These are phyloP conservation scores for Scenedesmus sp. DNA, from an alignment of 163 green algal genomes.

Conservation along the genomic window DNA sequence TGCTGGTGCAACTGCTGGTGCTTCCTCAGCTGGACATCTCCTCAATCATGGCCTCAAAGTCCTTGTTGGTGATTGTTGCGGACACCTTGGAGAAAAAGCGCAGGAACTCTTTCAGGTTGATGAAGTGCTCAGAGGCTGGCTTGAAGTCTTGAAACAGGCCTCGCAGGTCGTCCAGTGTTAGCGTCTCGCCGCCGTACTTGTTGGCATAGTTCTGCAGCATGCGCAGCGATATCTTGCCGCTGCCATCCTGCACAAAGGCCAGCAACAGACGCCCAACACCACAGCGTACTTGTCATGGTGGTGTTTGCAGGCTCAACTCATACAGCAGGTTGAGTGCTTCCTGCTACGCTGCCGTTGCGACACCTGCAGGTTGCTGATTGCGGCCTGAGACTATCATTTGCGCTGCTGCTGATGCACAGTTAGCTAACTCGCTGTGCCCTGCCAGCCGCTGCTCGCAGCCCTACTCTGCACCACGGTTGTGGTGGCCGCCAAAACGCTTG, in stretches of 20 bases:
- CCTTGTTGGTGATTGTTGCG: conserved; percentile 12
- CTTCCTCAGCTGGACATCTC: conserved; percentile 41
- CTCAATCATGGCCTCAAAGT: conserved; percentile 34
- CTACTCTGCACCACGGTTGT: not conserved
- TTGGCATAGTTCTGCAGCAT: conserved; percentile 51
- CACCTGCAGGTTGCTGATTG: no score
- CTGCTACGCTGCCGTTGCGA: no score
- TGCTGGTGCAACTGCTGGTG: not conserved
- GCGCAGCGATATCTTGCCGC: conserved; percentile 39
- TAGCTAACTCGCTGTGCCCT: no score
- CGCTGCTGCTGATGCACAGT: no score
- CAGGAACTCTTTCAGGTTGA: conserved; percentile 33
- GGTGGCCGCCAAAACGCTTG: not conserved
- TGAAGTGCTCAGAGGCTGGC: conserved; percentile 5
- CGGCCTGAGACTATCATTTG: no score
- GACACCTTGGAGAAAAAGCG: conserved; percentile 24
- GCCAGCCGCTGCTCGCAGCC: no score
- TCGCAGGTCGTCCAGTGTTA: conserved; percentile 40
- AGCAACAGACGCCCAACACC: not conserved
- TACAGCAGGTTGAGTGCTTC: not conserved
- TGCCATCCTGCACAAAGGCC: conserved; percentile 41
- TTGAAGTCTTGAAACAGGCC: conserved; percentile 51
- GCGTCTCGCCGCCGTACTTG: conserved; percentile 49
- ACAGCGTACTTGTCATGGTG: no score
- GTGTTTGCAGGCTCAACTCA: not conserved